Evolutionary conservation across 2,329 filamentous ascomycete genomes (phyloP), one percentile per base, ranked within the genome.

Genomic region (Pseudogymnoascus sp.): DNA sequence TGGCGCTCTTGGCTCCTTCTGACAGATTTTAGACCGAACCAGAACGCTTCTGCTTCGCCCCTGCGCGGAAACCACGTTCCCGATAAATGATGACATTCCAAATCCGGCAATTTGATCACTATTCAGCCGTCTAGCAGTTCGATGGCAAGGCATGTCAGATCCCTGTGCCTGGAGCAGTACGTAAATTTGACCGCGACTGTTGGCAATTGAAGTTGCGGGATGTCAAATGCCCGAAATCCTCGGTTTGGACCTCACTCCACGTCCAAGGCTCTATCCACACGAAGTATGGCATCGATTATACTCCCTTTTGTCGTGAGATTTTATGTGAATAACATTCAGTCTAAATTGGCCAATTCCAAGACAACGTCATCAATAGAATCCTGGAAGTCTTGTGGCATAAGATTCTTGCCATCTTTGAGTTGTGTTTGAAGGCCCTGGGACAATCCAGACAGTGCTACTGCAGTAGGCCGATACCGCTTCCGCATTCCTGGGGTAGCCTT

Each of bases 391-490:
- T 72, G 65, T 2, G 65, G 67, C 2, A 71, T 72, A 1, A 76
- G 64, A n/a, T 70, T 70, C 17, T 68, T 60, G 50, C 38, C 60
- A 62, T 69, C 66, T 9, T 65, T 64, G 35, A 72, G 62, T 0
- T 50, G 31, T 23, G 66, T 65, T 21, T 59, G 23, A 5, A 71
- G 64, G 7, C 65, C 62, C 11, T 60, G 64, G 40, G 70, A 73
- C 67, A 85, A 64, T 3, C 82, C 81, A 7, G 75, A 67, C 11
- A 87, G 74, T 6, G 82, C 82, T 56, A 72, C 70, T 15, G 78
- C 77, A n/a, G 82, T 83, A 65, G 83, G 79, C 1, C 73, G 70
- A 66, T 84, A 84, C 17, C 83, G 76, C 67, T 73, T 79, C 63
- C 76, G 74, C 75, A 83, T 75, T 0, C 80, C 81, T 0, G 71